A percentile compares a stretch with the other conserved stretches of the same genome.
These are phyloP conservation scores for Mrakiaceae sp. DNA, from an alignment of 1,284 basidiomycete species.

Conservation along the genomic window DNA sequence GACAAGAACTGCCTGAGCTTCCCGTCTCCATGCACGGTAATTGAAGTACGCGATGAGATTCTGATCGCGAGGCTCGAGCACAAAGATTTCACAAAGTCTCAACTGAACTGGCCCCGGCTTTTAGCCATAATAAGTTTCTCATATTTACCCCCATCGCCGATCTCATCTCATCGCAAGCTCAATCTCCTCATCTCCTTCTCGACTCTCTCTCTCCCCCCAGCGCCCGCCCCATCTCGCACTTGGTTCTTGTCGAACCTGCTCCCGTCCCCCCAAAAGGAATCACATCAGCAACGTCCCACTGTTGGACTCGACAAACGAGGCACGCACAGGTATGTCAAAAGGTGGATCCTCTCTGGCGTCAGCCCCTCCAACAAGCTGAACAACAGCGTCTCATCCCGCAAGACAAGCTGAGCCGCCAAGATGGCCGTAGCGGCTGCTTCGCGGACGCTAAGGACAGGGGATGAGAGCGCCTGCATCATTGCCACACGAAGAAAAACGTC, in stretches of 20 bases:
- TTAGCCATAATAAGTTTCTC: no score
- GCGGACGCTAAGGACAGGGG: neutral
- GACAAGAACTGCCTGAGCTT: no score
- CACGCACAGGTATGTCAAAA: slow-evolving; percentile 1
- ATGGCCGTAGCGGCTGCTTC: neutral
- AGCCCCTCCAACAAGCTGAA: neutral
- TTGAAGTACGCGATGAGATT: no score
- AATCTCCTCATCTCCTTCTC: neutral
- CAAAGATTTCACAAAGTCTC: no score
- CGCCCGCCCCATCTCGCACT: neutral
- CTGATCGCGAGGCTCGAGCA: no score
- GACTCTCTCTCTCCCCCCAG: neutral
- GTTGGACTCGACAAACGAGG: no score
- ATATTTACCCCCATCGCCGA: no score
- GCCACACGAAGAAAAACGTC: no score
- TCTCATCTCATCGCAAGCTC: neutral
- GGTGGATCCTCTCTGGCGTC: neutral
- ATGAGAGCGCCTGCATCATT: neutral
- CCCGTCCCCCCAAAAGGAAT: no score
- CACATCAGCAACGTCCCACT: no score
- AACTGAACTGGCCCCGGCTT: no score
- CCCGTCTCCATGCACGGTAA: no score
- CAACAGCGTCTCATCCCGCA: neutral
- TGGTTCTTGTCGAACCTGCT: neutral
- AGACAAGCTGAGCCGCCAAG: neutral